Evolutionary conservation across 352 stramenopile species (phyloP).

Genomic region (Salisapilia sapeloensis): DNA sequence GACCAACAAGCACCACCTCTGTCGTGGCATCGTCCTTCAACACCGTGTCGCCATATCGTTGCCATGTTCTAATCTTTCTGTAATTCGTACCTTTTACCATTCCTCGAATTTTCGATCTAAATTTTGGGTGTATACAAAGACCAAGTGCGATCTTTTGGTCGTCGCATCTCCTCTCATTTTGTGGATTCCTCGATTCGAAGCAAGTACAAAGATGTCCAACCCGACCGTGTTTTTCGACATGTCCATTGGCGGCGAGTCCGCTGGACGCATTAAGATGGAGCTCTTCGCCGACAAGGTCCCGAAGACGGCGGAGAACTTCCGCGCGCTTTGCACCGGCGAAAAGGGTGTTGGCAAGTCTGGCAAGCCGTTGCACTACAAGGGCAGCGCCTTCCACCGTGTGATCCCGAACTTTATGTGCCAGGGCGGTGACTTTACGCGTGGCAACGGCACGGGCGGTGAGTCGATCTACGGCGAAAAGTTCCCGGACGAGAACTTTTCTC

Average conservation of each 20-base stretch:
- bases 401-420: conserved; percentile 80
- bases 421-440: conserved; percentile 76
- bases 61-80: too few species aligned
- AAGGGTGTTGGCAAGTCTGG: conserved; percentile 39
- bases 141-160: too few species aligned
- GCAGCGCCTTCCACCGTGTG: conserved; percentile 79
- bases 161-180: too few species aligned
- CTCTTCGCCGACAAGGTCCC: conserved; percentile 78
- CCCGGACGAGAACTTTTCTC: conserved; percentile 92
- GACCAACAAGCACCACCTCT: too few species aligned
- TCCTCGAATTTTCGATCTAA: too few species aligned
- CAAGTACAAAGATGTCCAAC: conserved; percentile 67
- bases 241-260: conserved; percentile 81
- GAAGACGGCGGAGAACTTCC: conserved; percentile 41
- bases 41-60: too few species aligned
- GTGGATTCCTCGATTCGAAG: too few species aligned
- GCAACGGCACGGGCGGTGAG: conserved; percentile 87
- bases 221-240: conserved; percentile 97
- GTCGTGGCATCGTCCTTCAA: too few species aligned
- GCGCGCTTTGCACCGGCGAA: conserved; percentile 31
- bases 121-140: too few species aligned
- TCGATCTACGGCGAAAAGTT: conserved; percentile 94
- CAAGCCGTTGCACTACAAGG: conserved; percentile 77
- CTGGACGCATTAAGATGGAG: conserved; percentile 83
- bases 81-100: too few species aligned